Base-by-base conservation (phyloP, 352 stramenopile species). In the Halophytophthora polymorphica region DNA sequence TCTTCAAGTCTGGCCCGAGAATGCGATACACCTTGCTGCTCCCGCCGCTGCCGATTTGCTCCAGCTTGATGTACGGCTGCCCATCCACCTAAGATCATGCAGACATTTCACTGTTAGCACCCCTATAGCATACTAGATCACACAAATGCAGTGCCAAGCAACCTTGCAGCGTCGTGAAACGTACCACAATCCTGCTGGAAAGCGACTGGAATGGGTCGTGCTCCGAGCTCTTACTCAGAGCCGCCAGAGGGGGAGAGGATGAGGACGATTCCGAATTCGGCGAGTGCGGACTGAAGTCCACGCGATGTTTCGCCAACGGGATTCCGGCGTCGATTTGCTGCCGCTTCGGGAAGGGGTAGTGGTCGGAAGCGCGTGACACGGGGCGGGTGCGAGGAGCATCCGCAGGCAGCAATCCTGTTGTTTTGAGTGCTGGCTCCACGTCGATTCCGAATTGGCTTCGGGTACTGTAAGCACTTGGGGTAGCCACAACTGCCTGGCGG, bases 21-120 rank as follows among this genome's bases (percentile, higher is more conserved):
- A 97, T 97, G 21, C 94, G 73, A 58, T 98, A 99, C 1, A 99
- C 97, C 73, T 99, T 98, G 69, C 93, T 98, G 47, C 92, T 98
- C 0, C 96, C 97, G 17, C 97, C 97, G 53, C 96, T 96, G 33
- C 97, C 97, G 53, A 99, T 98, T 19, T 98, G 77, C 45, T 97
- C 96, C 21, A 99, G 77, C 56, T 97, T 98, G 17, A 96, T 90
- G 56, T 98, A 99, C 14, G 76, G 83, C 31, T 83, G 65, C 19
- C 85, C 85, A 39, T 98, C 96, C 2, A 99, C 90, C 74, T 80
- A 47, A 69, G 2, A 38, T 34, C 52, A 19, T 38, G 28, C 1
- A 61, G 3, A 56, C 47, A 37, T 48, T 6, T 5, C 29, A 29
- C n/a, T 12, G 31, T 57, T 51, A 51, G 25, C 19, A 36, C 31